phyloP scores from a whole-genome alignment of 306 rosid genomes.

The Albizia julibrissin region DNA sequence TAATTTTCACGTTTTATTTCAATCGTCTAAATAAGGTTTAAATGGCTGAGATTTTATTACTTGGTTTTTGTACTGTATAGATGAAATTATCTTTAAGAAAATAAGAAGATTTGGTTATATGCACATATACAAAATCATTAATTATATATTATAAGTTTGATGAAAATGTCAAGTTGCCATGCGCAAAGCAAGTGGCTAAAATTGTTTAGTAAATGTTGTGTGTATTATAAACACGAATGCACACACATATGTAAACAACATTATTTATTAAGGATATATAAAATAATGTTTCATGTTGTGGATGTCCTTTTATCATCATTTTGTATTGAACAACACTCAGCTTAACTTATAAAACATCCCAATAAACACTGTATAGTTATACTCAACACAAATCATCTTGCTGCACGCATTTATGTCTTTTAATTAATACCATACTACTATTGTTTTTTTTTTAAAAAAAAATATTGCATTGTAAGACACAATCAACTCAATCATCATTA shows the following conservation, averaged over 20 bases:
- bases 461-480: not conserved
- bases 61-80: not conserved
- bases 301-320: not conserved
- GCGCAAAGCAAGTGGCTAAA: slow-evolving; percentile 21
- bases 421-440: too few relatives aligned
- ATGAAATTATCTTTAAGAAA: not conserved
- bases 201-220: not conserved
- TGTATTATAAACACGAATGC: not conserved
- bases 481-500: not conserved
- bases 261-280: not conserved
- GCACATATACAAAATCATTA: too few relatives aligned
- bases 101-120: too few relatives aligned
- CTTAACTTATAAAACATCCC: not conserved
- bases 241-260: not conserved
- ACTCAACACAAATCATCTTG: not conserved
- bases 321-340: not conserved
- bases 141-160: not conserved
- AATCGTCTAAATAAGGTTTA: too few relatives aligned
- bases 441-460: too few relatives aligned
- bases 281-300: not conserved
- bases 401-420: not conserved
- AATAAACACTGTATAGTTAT: not conserved
- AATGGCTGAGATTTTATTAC: not conserved
- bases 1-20: too few relatives aligned
- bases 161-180: slow-evolving; percentile 41